Evolutionary conservation across 768 basidiomycete genomes (phyloP), one percentile per base, ranked within the genome.

Genomic region (Solioccasus polychromus): DNA sequence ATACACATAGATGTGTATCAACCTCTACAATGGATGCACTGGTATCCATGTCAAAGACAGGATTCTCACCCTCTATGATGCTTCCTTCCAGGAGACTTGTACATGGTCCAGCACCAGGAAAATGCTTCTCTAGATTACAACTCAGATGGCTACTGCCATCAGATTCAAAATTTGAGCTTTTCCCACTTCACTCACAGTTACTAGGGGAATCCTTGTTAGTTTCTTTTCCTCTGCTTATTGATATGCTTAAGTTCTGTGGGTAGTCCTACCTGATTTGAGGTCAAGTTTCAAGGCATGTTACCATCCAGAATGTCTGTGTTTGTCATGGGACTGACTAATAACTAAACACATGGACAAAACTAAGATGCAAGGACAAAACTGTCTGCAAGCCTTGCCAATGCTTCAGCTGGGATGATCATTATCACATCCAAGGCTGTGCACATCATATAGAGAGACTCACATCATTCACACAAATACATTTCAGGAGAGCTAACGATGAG

Each of bases 151-250:
- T 71, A 72, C 75, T 77, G 72, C 75, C n/a, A n/a, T n/a, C 82
- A 83, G 82, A 83, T 83, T 83, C 75, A 71, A 83, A 83, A 83
- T 82, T 84, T 83, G 83, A 83, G 82, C 80, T 83, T 70, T 78
- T 85, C 81, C 83, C 79, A 70, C 79, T 85, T 84, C 83, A 82
- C 83, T 85, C 79, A 80, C 83, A 80, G 83, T 81, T 85, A 85
- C 83, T 84, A 81, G 76, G 81, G 83, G 80, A 85, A 85, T 84
- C 83, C 83, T 83, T 78, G 83, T 85, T 85, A 83, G 82, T 86
- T 86, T 84, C 84, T 86, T 86, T 85, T 85, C 83, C 83, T 85
- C 82, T 78, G 78, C 83, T 86, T 83, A 84, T 83, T 85, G 80
- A 85, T 85, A 83, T 84, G 82, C 83, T 85, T 83, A 85, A 85